These are phyloP conservation scores for Tilletiaria anomala DNA, from an alignment of 1,284 basidiomycete genomes.

Conservation along the genomic window DNA sequence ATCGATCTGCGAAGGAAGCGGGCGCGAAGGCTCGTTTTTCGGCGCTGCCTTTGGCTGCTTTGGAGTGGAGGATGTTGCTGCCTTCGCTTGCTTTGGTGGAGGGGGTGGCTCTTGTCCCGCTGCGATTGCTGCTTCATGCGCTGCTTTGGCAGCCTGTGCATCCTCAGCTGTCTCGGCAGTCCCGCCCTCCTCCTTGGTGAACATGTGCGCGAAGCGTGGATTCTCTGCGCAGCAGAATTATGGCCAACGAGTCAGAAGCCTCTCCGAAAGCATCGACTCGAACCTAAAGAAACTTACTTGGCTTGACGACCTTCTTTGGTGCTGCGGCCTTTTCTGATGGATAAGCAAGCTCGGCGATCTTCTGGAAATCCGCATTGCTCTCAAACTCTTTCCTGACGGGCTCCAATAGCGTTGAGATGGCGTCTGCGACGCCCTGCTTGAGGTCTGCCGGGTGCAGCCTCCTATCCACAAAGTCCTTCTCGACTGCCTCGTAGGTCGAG, in stretches of 20 bases:
- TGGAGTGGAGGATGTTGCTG: too few relatives aligned
- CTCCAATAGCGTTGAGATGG: slow-evolving; percentile 61
- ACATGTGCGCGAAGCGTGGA: slow-evolving; percentile 18
- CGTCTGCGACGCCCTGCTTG: slow-evolving; percentile 64
- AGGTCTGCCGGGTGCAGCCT: slow-evolving; percentile 79
- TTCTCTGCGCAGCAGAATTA: too few relatives aligned
- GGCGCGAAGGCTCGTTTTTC: too few relatives aligned
- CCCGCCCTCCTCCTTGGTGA: slow-evolving; percentile 21
- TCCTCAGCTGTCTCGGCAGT: slow-evolving; percentile 22
- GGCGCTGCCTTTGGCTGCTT: too few relatives aligned
- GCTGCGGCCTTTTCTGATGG: slow-evolving; percentile 43
- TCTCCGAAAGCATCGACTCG: not conserved
- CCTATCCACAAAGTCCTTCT: slow-evolving; percentile 62
- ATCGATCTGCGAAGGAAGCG: slow-evolving; percentile 32
- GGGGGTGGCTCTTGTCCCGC: too few relatives aligned
- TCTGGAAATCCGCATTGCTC: slow-evolving; percentile 64
- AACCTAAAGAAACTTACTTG: slow-evolving; percentile 5
- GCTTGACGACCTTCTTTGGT: slow-evolving; percentile 25
- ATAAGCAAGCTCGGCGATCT: slow-evolving; percentile 65
- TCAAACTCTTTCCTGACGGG: slow-evolving; percentile 69
- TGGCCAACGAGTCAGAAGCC: too few relatives aligned
- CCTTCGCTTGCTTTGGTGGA: too few relatives aligned
- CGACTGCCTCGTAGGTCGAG: slow-evolving; percentile 52
- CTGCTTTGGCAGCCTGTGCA: slow-evolving; percentile 2
- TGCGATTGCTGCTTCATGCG: too few relatives aligned